Evolutionary conservation across 2,329 filamentous ascomycete species (phyloP).

Genomic region (Podosphaera xanthii): DNA sequence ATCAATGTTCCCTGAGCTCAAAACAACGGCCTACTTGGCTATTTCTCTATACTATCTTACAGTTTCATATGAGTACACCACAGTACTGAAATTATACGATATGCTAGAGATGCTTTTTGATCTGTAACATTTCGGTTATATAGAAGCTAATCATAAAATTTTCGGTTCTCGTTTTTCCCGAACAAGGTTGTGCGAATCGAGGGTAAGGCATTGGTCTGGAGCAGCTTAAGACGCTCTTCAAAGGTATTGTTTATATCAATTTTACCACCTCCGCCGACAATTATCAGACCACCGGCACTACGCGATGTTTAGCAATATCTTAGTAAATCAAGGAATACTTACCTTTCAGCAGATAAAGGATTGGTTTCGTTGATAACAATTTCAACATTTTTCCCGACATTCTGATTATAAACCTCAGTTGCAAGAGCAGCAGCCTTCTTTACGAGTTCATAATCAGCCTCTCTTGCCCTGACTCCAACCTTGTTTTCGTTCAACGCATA

Average conservation of each 20-base stretch:
- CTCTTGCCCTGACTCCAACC: slow-evolving; percentile 50
- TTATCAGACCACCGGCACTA: slow-evolving; percentile 63
- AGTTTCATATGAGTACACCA: slow-evolving; percentile 6
- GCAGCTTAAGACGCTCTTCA: slow-evolving; percentile 66
- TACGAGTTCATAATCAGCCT: slow-evolving; percentile 53
- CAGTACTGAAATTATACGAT: slow-evolving; percentile 2
- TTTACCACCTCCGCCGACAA: slow-evolving; percentile 69
- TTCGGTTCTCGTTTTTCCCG: slow-evolving; percentile 84
- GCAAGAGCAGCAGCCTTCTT: slow-evolving; percentile 62
- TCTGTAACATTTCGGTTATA: not conserved
- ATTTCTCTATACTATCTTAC: slow-evolving; percentile 17
- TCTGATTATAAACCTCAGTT: slow-evolving; percentile 62
- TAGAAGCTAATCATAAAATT: slow-evolving; percentile 66
- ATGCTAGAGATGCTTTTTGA: not conserved
- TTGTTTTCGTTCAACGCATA: slow-evolving; percentile 71
- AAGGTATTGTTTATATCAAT: slow-evolving; percentile 98
- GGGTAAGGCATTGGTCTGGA: slow-evolving; percentile 69
- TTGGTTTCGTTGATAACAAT: slow-evolving; percentile 58
- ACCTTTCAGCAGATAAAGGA: slow-evolving; percentile 63
- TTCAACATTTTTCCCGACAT: slow-evolving; percentile 43
- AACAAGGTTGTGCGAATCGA: slow-evolving; percentile 71
- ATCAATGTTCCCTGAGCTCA: not conserved
- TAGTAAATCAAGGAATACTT: slow-evolving; percentile 20
- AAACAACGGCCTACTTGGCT: slow-evolving; percentile 1
- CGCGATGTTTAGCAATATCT: not conserved